phyloP scores from a whole-genome alignment of 345 rosid species.

The Populus tremula region DNA sequence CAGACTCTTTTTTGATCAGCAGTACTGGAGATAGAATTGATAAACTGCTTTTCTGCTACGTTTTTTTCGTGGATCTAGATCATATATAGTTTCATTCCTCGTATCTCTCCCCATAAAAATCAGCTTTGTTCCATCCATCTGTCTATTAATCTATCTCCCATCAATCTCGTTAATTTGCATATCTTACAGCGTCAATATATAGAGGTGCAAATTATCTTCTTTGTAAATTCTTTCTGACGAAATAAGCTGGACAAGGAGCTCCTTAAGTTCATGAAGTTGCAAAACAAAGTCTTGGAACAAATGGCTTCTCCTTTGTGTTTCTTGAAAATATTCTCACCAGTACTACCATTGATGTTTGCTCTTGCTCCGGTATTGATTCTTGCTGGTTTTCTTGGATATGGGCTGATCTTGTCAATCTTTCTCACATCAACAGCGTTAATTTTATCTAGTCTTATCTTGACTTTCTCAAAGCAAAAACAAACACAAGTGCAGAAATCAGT shows the following conservation, averaged over 20 bases:
- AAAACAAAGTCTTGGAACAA: slow-evolving; percentile 17
- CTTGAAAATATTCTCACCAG: slow-evolving; percentile 26
- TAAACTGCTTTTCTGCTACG: not conserved
- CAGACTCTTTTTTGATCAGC: not conserved
- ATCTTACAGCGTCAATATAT: not conserved
- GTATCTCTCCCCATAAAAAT: too few relatives aligned
- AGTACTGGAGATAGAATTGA: not conserved
- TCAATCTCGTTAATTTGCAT: not conserved
- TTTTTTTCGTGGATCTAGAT: not conserved
- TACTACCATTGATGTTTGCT: slow-evolving; percentile 32
- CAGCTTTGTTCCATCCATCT: too few relatives aligned
- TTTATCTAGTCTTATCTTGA: slow-evolving; percentile 28
- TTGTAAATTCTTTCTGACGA: not conserved
- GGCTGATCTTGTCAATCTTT: slow-evolving; percentile 27
- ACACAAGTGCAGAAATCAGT: slow-evolving; percentile 8
- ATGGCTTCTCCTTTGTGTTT: slow-evolving; percentile 29
- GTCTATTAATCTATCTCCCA: too few relatives aligned
- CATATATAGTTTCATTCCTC: too few relatives aligned
- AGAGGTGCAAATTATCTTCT: not conserved
- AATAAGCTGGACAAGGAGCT: not conserved
- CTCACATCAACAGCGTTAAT: slow-evolving; percentile 35
- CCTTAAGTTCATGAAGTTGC: slow-evolving; percentile 27
- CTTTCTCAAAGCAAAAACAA: slow-evolving; percentile 24
- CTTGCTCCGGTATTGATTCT: slow-evolving; percentile 21
- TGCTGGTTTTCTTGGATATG: slow-evolving; percentile 30